Conservation (phyloP, 495 filamentous ascomycete species). For the Penicillium herquei region DNA sequence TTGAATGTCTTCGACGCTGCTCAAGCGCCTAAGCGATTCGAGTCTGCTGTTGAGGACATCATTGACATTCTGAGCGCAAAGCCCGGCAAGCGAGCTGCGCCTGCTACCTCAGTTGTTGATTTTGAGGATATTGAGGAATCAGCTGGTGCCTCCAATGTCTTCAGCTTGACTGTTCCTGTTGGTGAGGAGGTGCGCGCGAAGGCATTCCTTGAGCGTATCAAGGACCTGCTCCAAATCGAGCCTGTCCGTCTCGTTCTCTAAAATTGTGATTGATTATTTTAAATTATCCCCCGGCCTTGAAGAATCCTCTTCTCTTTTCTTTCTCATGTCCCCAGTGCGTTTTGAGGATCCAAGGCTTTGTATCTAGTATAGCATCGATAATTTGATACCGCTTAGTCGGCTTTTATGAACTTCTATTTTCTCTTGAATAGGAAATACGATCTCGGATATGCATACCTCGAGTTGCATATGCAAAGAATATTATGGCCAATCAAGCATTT, state of each 20-base stretch:
- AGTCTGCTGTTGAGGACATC: slow-evolving; percentile 54
- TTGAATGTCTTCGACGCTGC: slow-evolving; percentile 56
- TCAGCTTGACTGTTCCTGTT: slow-evolving; percentile 72
- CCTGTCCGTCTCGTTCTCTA: slow-evolving; percentile 72
- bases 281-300: slow-evolving; percentile 8
- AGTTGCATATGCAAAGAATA: too few relatives aligned
- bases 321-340: slow-evolving; percentile 12
- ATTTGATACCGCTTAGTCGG: slow-evolving; percentile 20
- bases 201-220: slow-evolving; percentile 79
- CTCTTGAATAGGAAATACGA: background rate
- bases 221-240: slow-evolving; percentile 76
- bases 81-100: slow-evolving; percentile 27
- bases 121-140: slow-evolving; percentile 22
- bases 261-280: slow-evolving; percentile 17
- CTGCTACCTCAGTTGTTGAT: slow-evolving; percentile 14
- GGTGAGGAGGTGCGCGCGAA: slow-evolving; percentile 77
- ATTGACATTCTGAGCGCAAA: slow-evolving; percentile 72
- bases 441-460: too few relatives aligned
- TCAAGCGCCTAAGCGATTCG: slow-evolving; percentile 21
- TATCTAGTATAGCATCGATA: slow-evolving; percentile 38
- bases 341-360: slow-evolving; percentile 17
- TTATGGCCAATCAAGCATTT: too few relatives aligned
- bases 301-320: slow-evolving; percentile 14
- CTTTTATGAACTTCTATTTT: background rate
- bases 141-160: slow-evolving; percentile 63